Evolutionary conservation across 129 eudicot genomes (phyloP).

Genomic region (Sambucus nigra): DNA sequence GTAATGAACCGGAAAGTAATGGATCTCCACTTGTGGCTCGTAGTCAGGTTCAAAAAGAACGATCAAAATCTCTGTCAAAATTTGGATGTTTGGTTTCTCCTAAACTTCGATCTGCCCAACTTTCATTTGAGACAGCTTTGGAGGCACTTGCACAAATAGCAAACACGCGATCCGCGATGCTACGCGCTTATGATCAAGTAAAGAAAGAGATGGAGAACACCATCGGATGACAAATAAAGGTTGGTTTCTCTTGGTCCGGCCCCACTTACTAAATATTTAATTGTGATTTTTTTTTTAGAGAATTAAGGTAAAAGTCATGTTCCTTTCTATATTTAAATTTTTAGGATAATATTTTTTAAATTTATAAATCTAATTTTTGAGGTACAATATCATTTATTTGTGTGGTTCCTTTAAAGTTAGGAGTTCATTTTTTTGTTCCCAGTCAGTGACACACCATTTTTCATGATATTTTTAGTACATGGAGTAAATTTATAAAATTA

Average conservation of each 20-base stretch:
- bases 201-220: constrained; percentile 29
- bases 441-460: too few species aligned
- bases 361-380: too few species aligned
- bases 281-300: too few species aligned
- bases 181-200: constrained; percentile 48
- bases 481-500: too few species aligned
- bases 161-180: constrained; percentile 58
- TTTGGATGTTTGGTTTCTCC: constrained; percentile 89
- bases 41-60: constrained; percentile 54
- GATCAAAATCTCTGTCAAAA: constrained; percentile 59
- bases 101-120: constrained; percentile 76
- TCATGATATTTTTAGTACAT: too few species aligned
- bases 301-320: too few species aligned
- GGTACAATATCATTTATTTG: too few species aligned
- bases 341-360: too few species aligned
- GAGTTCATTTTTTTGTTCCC: too few species aligned
- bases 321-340: too few species aligned
- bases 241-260: constrained; percentile 5
- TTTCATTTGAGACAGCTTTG: constrained; percentile 87
- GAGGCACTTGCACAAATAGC: constrained; percentile 72
- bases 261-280: too few species aligned
- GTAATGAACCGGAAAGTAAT: constrained; percentile 25
- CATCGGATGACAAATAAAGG: constrained; percentile 17
- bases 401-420: too few species aligned
- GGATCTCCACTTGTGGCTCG: constrained; percentile 30